A percentile compares a stretch with the other conserved stretches of the same genome.
Conservation (phyloP, 2,329 filamentous ascomycete genomes). For the Neonectria faginata region DNA sequence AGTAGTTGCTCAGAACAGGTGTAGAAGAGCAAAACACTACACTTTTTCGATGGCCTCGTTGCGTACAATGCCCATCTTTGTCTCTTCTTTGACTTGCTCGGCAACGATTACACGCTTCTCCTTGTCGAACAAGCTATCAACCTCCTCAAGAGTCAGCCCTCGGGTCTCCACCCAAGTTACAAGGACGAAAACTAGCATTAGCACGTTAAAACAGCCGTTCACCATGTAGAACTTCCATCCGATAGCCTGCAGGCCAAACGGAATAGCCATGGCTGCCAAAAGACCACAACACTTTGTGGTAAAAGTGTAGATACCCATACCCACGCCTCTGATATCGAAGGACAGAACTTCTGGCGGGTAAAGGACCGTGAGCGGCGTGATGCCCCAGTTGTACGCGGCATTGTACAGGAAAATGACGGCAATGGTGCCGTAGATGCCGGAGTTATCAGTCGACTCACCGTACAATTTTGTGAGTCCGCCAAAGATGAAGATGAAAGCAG, state of each 20-base stretch:
- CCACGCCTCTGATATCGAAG: constrained; percentile 60
- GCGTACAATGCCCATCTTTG: too few relatives aligned
- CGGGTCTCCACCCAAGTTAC: constrained; percentile 42
- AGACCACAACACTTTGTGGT: constrained; percentile 35
- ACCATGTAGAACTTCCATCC: constrained; percentile 43
- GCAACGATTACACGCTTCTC: too few relatives aligned
- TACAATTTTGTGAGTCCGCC: constrained; percentile 22
- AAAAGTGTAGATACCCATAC: constrained; percentile 32
- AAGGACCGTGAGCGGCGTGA: constrained; percentile 45
- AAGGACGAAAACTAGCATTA: constrained; percentile 11
- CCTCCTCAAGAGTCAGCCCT: constrained; percentile 39
- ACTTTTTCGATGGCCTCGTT: too few relatives aligned
- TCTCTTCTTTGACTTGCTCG: too few relatives aligned
- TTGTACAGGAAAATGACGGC: constrained; percentile 65
- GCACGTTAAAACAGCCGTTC: constrained; percentile 35
- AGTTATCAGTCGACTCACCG: constrained; percentile 48
- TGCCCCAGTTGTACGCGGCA: constrained; percentile 58
- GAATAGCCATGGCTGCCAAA: constrained; percentile 29
- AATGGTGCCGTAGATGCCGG: constrained; percentile 48
- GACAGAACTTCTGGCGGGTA: constrained; percentile 62
- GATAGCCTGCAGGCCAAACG: constrained; percentile 35
- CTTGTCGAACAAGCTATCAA: constrained; percentile 41
- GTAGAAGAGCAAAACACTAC: too few relatives aligned
- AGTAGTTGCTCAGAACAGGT: too few relatives aligned
- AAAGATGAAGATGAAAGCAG: constrained; percentile 19